phyloP scores from a whole-genome alignment of 2,329 filamentous ascomycete genomes.

The Fusarium sp. region DNA sequence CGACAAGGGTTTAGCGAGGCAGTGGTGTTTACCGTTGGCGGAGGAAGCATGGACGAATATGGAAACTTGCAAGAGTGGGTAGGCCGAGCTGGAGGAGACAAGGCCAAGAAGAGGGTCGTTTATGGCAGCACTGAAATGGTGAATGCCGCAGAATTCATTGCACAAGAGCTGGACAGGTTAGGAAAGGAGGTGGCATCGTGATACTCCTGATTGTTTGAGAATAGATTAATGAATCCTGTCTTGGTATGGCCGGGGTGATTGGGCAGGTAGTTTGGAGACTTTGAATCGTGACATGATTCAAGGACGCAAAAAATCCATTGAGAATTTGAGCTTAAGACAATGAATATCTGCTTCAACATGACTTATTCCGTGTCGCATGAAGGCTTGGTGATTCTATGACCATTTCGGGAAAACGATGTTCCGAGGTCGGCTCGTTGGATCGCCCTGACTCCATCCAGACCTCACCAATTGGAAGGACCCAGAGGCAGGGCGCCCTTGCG shows the following conservation, averaged over 20 bases:
- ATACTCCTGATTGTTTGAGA: constrained; percentile 25
- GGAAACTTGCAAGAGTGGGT: constrained; percentile 98
- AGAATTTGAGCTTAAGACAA: neutral
- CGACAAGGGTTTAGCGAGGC: constrained; percentile 91
- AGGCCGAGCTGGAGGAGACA: constrained; percentile 75
- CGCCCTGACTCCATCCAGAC: constrained; percentile 1
- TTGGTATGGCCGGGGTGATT: neutral
- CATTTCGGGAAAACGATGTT: neutral
- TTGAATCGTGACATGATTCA: neutral
- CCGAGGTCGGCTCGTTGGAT: neutral
- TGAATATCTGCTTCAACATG: neutral
- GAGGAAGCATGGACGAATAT: constrained; percentile 99
- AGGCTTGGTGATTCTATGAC: neutral
- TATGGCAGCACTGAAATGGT: constrained; percentile 93
- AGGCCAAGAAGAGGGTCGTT: constrained; percentile 82
- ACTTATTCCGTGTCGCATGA: neutral
- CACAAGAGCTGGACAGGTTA: constrained; percentile 71
- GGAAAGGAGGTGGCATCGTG: constrained; percentile 65
- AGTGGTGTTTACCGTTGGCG: constrained; percentile 94
- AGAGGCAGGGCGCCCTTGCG: neutral
- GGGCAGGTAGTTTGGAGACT: neutral
- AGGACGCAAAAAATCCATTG: neutral
- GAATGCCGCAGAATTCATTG: constrained; percentile 75
- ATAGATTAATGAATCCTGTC: constrained; percentile 37
- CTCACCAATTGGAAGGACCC: constrained; percentile 2